Conservation (phyloP, 257 asterid genomes). For the Knoxia roxburghii region DNA sequence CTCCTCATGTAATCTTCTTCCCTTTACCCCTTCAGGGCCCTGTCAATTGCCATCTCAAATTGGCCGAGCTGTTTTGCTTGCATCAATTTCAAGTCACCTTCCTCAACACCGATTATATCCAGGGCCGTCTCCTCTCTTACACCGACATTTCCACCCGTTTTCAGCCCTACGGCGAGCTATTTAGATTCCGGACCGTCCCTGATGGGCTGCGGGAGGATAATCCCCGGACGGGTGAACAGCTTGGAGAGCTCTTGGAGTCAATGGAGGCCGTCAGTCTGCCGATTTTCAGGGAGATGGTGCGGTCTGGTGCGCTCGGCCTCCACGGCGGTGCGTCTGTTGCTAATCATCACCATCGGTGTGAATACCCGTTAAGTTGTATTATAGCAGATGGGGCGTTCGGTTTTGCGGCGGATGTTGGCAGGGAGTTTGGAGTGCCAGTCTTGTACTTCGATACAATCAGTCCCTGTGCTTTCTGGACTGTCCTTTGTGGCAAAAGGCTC, state of each 20-base stretch:
- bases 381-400: constrained; percentile 53
- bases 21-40: constrained; percentile 72
- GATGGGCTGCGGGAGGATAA: constrained; percentile 56
- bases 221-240: constrained; percentile 37
- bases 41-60: constrained; percentile 58
- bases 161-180: constrained; percentile 28
- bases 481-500: constrained; percentile 46
- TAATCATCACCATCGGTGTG: no score
- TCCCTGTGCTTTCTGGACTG: constrained; percentile 51
- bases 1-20: constrained; percentile 49
- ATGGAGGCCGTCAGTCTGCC: constrained; percentile 35
- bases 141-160: constrained; percentile 39
- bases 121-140: constrained; percentile 39
- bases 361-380: constrained; percentile 26
- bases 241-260: constrained; percentile 43
- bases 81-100: constrained; percentile 43
- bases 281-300: constrained; percentile 33
- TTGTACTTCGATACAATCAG: constrained; percentile 53
- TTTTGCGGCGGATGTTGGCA: constrained; percentile 40
- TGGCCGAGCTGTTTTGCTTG: constrained; percentile 55
- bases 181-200: constrained; percentile 36
- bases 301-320: constrained; percentile 7
- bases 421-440: constrained; percentile 29
- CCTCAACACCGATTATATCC: constrained; percentile 40
- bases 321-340: neutral